Percentiles rank a stretch among this genome's conserved stretches.
phyloP scores from a whole-genome alignment of 371 early-diverging fungal species.

The Syncephalis fuscata region DNA sequence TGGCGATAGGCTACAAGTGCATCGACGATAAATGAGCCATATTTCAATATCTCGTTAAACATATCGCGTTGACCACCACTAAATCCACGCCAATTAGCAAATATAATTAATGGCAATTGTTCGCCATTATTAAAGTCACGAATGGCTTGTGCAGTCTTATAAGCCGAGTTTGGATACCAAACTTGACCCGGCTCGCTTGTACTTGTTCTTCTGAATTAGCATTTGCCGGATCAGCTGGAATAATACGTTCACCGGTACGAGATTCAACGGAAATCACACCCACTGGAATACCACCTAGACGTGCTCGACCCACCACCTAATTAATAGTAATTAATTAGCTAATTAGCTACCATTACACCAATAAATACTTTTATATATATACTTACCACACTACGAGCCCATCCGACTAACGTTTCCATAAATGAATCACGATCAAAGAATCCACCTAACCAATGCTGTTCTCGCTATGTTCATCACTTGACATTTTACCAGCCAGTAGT shows the following conservation, averaged over 20 bases:
- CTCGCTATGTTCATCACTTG: slow-evolving; percentile 33
- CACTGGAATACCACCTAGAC: slow-evolving; percentile 91
- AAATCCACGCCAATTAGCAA: slow-evolving; percentile 99
- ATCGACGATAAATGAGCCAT: slow-evolving; percentile 95
- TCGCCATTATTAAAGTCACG: slow-evolving; percentile 97
- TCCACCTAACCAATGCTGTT: slow-evolving; percentile 67
- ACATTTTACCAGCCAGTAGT: slow-evolving; percentile 68
- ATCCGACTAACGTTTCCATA: slow-evolving; percentile 59
- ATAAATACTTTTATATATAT: no score
- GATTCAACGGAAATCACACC: slow-evolving; percentile 97
- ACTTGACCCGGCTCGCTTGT: slow-evolving; percentile 91
- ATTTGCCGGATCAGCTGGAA: slow-evolving; percentile 92
- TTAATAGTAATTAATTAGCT: no score
- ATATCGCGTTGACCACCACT: slow-evolving; percentile 97
- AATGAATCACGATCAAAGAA: slow-evolving; percentile 88
- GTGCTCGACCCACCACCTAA: slow-evolving; percentile 86
- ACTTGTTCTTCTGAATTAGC: slow-evolving; percentile 77
- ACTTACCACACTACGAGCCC: slow-evolving; percentile 35
- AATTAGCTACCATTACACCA: no score
- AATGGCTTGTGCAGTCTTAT: slow-evolving; percentile 97
- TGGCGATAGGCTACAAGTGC: slow-evolving; percentile 85
- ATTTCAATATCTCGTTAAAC: slow-evolving; percentile 95
- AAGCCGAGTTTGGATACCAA: slow-evolving; percentile 97
- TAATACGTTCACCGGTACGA: slow-evolving; percentile 74
- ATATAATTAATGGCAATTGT: slow-evolving; percentile 91